Evolutionary conservation across 2,329 filamentous ascomycete genomes (phyloP), one percentile per base, ranked within the genome.

Genomic region (Phaeophleospora eucalypticola): DNA sequence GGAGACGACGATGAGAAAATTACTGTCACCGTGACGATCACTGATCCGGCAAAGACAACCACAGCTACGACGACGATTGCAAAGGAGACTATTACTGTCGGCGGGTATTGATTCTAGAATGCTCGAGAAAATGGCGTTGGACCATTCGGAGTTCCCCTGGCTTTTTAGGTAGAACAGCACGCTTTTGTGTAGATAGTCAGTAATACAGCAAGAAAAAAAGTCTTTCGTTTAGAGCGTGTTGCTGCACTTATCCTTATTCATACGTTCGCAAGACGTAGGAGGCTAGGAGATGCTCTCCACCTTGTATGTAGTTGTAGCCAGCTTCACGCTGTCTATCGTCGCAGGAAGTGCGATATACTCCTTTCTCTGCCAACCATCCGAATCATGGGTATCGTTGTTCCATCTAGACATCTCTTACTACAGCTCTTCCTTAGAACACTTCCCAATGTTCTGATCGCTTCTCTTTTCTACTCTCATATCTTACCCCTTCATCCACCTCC

Each of bases 401-500:
- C 12, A 6, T 29, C 12, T 29, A n/a, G n/a, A n/a, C 12, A 6
- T 29, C 12, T 12, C 24, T 29, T 12, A 29, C 6, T 29, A 29
- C 24, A 29, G 6, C 24, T 29, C 12, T 12, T 6, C 24, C 24
- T 12, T 29, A 29, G 12, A 29, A 12, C 6, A 12, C 12, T 12
- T 29, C 24, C 24, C 12, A 29, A 29, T 29, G 6, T 29, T 29
- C n/a, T n/a, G 12, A 29, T 6, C 6, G 24, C 12, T 12, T 29
- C 24, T 12, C 12, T 7, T 7, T 29, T 29, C 12, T 29, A n/a
- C n/a, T n/a, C n/a, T n/a, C n/a, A n/a, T n/a, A n/a, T n/a, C n/a
- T n/a, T n/a, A 29, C 12, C 24, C 24, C 12, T 16, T 54, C 52
- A 55, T 10, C 43, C 42, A 3, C 45, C 51, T 41, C 42, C 63